phyloP scores from a whole-genome alignment of 192 early-diverging fungal genomes.

The Mortierella alpina region DNA sequence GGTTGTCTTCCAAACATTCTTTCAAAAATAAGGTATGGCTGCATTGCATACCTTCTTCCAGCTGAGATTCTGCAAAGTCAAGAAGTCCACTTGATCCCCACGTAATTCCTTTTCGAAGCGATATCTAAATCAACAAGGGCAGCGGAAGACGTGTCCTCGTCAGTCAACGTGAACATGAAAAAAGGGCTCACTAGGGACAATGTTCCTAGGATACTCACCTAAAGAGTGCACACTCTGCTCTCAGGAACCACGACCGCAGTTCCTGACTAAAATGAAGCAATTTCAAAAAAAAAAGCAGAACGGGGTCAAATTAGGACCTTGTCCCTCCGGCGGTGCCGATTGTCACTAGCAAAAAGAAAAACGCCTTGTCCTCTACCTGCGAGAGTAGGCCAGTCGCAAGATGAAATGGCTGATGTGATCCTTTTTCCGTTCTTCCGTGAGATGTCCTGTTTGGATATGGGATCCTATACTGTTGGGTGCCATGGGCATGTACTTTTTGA shows the following conservation, averaged over 20 bases:
- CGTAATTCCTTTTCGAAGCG: slow-evolving; percentile 57
- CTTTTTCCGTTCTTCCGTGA: slow-evolving; percentile 75
- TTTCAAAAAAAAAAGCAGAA: too few relatives aligned
- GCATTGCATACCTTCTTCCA: slow-evolving; percentile 59
- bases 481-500: slow-evolving; percentile 73
- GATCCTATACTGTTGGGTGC: slow-evolving; percentile 61
- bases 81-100: slow-evolving; percentile 66
- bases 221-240: slow-evolving; percentile 77
- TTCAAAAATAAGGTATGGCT: background rate
- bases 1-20: too few relatives aligned
- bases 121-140: slow-evolving; percentile 33
- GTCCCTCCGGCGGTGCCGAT: too few relatives aligned
- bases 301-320: too few relatives aligned
- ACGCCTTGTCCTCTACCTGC: slow-evolving; percentile 57
- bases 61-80: slow-evolving; percentile 57
- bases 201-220: slow-evolving; percentile 27
- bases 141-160: background rate
- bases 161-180: background rate
- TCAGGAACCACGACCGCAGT: slow-evolving; percentile 79
- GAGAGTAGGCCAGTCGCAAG: slow-evolving; percentile 77
- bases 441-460: slow-evolving; percentile 37
- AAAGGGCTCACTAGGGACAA: background rate
- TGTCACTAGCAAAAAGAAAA: background rate
- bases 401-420: slow-evolving; percentile 89
- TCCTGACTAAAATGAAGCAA: slow-evolving; percentile 66